phyloP scores from a whole-genome alignment of 805 yeast species.

The Schizosaccharomyces lindneri region DNA sequence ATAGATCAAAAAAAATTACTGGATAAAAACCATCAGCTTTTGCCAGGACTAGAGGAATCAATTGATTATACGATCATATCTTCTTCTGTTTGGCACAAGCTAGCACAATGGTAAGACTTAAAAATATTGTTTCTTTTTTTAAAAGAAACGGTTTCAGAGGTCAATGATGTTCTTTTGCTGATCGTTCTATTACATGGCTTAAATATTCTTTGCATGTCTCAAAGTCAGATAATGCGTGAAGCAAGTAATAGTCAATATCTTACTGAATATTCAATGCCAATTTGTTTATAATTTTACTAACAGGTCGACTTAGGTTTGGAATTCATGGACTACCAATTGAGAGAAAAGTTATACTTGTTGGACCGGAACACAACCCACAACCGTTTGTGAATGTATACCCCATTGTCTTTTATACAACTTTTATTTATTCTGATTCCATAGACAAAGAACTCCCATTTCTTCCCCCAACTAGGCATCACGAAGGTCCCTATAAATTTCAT shows the following conservation, averaged over 20 bases:
- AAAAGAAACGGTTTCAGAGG: too few species aligned
- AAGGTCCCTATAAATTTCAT: too few species aligned
- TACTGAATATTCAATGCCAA: too few species aligned
- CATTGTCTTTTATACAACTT: not conserved
- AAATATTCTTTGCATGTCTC: too few species aligned
- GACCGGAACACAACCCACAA: not conserved
- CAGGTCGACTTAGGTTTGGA: not conserved
- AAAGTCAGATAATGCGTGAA: too few species aligned
- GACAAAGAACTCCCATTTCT: too few species aligned
- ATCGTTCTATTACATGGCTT: too few species aligned
- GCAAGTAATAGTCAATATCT: too few species aligned
- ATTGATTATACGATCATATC: conserved; percentile 6
- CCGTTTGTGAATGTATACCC: not conserved
- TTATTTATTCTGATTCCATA: too few species aligned
- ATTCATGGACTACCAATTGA: not conserved
- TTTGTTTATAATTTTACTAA: too few species aligned
- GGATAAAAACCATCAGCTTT: conserved; percentile 1
- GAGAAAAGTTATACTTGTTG: not conserved
- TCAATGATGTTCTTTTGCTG: too few species aligned
- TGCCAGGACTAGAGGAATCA: not conserved
- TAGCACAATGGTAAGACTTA: conserved; percentile 5
- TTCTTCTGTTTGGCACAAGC: conserved; percentile 5
- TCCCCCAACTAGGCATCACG: too few species aligned
- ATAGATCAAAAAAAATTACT: conserved; percentile 7
- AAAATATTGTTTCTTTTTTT: not conserved